Conservation (phyloP, 352 stramenopile genomes). For the Phytophthora constricta region DNA sequence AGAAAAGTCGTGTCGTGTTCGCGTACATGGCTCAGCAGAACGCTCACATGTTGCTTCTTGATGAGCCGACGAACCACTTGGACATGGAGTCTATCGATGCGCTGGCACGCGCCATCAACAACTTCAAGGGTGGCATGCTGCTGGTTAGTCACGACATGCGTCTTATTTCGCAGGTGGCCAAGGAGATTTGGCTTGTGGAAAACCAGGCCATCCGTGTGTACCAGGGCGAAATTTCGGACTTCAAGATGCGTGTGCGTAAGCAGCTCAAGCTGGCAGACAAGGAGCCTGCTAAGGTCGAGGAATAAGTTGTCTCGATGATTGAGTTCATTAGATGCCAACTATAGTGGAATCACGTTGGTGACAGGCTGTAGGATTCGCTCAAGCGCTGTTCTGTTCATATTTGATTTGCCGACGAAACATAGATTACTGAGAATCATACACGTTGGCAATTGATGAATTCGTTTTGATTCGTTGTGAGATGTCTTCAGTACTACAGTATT, state of each 20-base stretch:
- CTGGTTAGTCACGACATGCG: constrained; percentile 99
- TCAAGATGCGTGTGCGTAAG: constrained; percentile 95
- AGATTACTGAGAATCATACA: constrained; percentile 33
- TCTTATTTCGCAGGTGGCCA: constrained; percentile 97
- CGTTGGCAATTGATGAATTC: constrained; percentile 30
- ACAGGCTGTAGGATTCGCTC: background rate
- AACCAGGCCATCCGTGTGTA: constrained; percentile 97
- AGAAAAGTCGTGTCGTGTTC: constrained; percentile 98
- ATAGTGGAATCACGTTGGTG: background rate
- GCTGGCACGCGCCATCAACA: constrained; percentile 97
- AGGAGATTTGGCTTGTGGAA: constrained; percentile 99
- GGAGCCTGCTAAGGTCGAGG: constrained; percentile 33
- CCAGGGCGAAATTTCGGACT: constrained; percentile 98
- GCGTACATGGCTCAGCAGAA: constrained; percentile 97
- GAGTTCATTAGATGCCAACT: constrained; percentile 40
- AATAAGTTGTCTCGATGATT: constrained; percentile 29
- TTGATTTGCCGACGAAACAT: constrained; percentile 29
- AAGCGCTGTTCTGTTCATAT: constrained; percentile 37
- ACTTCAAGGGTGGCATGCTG: constrained; percentile 97
- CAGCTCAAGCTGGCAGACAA: constrained; percentile 84
- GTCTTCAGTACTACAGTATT: too few relatives aligned
- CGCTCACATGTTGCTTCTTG: constrained; percentile 95
- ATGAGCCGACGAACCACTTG: constrained; percentile 92
- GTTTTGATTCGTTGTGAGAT: too few relatives aligned
- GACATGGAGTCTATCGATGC: constrained; percentile 98